Evolutionary conservation across 805 yeast species (phyloP).

Genomic region (Metschnikowia hibisci): DNA sequence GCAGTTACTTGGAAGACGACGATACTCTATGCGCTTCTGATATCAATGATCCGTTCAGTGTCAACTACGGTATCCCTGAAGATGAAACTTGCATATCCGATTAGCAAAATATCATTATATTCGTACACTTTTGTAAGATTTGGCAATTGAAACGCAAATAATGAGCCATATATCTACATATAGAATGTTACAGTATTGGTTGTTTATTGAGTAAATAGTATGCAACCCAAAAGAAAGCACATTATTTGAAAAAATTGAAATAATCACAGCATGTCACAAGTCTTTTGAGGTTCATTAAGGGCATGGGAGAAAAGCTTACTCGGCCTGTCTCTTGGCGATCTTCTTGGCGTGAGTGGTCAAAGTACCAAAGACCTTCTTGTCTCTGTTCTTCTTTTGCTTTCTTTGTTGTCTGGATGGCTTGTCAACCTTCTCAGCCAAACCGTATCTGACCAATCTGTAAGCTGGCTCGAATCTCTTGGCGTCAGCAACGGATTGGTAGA

Average conservation of each 20-base stretch:
- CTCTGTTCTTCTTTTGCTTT: conserved; percentile 99
- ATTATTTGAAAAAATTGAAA: conserved; percentile 17
- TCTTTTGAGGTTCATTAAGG: conserved; percentile 19
- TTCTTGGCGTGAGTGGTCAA: conserved; percentile 91
- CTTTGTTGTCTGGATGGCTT: conserved; percentile 99
- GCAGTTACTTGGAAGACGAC: conserved; percentile 12
- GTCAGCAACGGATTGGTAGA: conserved; percentile 96
- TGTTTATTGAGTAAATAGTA: conserved; percentile 22
- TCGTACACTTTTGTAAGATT: no score
- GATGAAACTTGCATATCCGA: conserved; percentile 18
- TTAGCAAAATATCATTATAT: conserved; percentile 1
- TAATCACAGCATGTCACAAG: conserved; percentile 16
- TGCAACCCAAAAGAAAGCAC: conserved; percentile 22
- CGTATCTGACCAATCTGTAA: conserved; percentile 99
- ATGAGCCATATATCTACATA: neutral
- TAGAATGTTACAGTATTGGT: conserved; percentile 14
- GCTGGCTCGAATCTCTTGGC: conserved; percentile 98
- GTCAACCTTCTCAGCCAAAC: conserved; percentile 93
- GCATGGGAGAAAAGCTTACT: conserved; percentile 40
- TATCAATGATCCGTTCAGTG: conserved; percentile 13
- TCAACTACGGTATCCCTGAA: conserved; percentile 6
- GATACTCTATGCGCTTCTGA: conserved; percentile 1
- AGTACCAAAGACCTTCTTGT: conserved; percentile 98
- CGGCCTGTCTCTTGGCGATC: conserved; percentile 87
- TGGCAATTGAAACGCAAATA: neutral